phyloP scores from a whole-genome alignment of 352 stramenopile genomes.

The Phytophthora megakarya region DNA sequence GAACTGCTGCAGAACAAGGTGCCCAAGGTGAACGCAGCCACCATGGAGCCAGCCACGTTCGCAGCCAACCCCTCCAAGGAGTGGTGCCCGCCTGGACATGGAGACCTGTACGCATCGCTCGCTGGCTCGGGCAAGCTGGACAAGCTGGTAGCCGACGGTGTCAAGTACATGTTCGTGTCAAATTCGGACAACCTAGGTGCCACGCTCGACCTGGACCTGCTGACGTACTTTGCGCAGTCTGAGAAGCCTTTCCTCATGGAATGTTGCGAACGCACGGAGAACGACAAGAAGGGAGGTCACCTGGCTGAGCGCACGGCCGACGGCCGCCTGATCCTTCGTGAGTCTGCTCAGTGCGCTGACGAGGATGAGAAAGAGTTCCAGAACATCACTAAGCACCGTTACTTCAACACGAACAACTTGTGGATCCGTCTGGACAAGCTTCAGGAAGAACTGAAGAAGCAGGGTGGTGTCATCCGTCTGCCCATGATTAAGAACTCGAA shows the following conservation, averaged over 20 bases:
- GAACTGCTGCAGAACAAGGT: constrained; percentile 99
- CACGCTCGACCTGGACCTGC: constrained; percentile 80
- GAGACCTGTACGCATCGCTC: constrained; percentile 86
- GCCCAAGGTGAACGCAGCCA: constrained; percentile 93
- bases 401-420: constrained; percentile 92
- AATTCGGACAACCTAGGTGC: constrained; percentile 90
- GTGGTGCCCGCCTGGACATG: constrained; percentile 87
- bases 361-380: constrained; percentile 84
- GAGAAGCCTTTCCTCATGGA: constrained; percentile 93
- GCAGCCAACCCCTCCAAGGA: constrained; percentile 76
- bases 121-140: constrained; percentile 86
- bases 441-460: constrained; percentile 74
- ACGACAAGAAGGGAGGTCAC: constrained; percentile 99
- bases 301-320: constrained; percentile 93
- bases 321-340: constrained; percentile 94
- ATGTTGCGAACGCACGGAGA: constrained; percentile 97
- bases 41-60: constrained; percentile 69
- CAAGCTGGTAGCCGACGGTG: constrained; percentile 80
- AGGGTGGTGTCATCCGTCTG: constrained; percentile 81
- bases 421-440: constrained; percentile 91
- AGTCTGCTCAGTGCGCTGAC: constrained; percentile 89
- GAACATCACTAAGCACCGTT: constrained; percentile 88
- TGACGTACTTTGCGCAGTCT: constrained; percentile 91
- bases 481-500: constrained; percentile 91
- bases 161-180: constrained; percentile 92